Conservation (phyloP, 805 yeast genomes). For the Metschnikowia colocasiae region DNA sequence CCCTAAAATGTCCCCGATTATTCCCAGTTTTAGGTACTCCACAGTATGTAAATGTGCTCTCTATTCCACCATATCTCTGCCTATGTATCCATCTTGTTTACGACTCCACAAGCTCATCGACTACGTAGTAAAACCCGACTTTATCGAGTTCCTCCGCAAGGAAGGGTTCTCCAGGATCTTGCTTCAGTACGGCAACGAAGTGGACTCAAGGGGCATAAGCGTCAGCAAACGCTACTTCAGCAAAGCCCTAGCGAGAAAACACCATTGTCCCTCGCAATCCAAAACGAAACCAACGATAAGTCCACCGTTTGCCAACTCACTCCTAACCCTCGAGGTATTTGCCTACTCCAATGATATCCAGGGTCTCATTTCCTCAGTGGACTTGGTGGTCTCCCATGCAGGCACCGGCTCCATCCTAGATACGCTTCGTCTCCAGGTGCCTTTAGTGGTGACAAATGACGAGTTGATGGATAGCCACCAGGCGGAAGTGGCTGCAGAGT, state of each 20-base stretch:
- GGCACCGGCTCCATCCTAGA: constrained; percentile 91
- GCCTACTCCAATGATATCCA: constrained; percentile 27
- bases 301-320: constrained; percentile 7
- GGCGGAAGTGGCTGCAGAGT: constrained; percentile 16
- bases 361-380: constrained; percentile 41
- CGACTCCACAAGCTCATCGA: constrained; percentile 62
- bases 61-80: too few species aligned
- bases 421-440: constrained; percentile 52
- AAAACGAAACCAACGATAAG: constrained; percentile 18
- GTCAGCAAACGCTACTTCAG: constrained; percentile 24
- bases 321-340: constrained; percentile 23
- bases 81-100: constrained; percentile 53
- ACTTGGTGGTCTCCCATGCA: constrained; percentile 81
- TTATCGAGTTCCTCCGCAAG: constrained; percentile 32
- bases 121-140: constrained; percentile 32
- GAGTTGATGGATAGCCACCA: constrained; percentile 44
- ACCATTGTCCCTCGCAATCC: constrained; percentile 12
- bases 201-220: constrained; percentile 15
- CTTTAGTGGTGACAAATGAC: constrained; percentile 64
- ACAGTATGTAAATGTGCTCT: too few species aligned
- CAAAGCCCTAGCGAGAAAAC: constrained; percentile 15
- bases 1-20: too few species aligned
- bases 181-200: constrained; percentile 36
- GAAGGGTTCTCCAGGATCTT: constrained; percentile 32
- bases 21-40: too few species aligned